These are phyloP conservation scores for Nicotiana knightiana DNA, from an alignment of 257 asterid species.

Conservation along the genomic window DNA sequence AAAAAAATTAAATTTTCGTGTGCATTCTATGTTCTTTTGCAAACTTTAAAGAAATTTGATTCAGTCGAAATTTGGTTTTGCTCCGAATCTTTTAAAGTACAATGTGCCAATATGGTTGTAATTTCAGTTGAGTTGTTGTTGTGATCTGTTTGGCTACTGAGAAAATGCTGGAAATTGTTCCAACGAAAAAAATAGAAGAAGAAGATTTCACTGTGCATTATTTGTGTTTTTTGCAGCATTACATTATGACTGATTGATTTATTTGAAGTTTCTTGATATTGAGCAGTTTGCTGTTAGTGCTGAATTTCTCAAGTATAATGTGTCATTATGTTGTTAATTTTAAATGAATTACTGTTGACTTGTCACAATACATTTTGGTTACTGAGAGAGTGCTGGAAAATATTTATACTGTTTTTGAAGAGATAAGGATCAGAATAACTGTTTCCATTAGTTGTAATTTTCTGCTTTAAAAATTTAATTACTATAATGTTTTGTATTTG, in stretches of 20 bases:
- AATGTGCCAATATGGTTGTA: not conserved
- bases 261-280: not conserved
- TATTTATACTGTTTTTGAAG: not conserved
- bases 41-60: not conserved
- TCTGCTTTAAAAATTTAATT: not conserved
- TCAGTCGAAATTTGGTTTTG: not conserved
- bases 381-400: not conserved
- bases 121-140: not conserved
- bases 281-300: not conserved
- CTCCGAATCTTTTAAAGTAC: not conserved
- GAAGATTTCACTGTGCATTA: not conserved
- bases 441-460: not conserved
- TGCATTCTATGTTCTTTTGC: not conserved
- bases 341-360: not conserved
- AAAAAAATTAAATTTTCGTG: not conserved
- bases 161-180: not conserved
- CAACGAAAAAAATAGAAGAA: not conserved
- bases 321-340: not conserved
- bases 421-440: not conserved
- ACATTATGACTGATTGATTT: conserved; percentile 9
- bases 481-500: no score
- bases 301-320: not conserved
- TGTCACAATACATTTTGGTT: not conserved
- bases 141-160: not conserved
- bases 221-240: not conserved